Evolutionary conservation across 176 grass and related monocot species (phyloP).

Genomic region (Rhipidocladum racemiflorum): DNA sequence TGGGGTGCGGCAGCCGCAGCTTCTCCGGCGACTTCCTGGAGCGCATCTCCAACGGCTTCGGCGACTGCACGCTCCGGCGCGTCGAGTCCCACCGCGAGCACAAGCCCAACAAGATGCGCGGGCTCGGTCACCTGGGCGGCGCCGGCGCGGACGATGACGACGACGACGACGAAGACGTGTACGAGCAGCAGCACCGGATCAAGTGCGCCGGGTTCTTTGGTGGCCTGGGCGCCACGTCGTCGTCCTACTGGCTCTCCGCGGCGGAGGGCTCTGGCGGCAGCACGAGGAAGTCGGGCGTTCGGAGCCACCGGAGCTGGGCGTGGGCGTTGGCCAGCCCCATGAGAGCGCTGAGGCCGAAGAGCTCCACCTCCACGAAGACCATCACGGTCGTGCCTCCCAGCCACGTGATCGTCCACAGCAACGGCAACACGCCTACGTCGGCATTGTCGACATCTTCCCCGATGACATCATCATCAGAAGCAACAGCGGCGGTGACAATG

Average conservation of each 20-base stretch:
- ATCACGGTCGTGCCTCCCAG: constrained; percentile 35
- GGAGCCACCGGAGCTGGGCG: constrained; percentile 54
- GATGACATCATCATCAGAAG: constrained; percentile 1
- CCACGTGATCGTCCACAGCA: constrained; percentile 11
- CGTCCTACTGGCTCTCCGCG: constrained; percentile 66
- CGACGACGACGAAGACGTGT: constrained; percentile 27
- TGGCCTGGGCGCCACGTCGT: constrained; percentile 46
- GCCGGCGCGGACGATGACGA: constrained; percentile 21
- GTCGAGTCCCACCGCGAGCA: constrained; percentile 77
- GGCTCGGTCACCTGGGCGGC: background rate
- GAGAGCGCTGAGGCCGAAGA: constrained; percentile 58
- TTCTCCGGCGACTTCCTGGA: constrained; percentile 90
- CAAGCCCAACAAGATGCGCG: constrained; percentile 43
- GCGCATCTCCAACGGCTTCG: constrained; percentile 77
- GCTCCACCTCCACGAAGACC: constrained; percentile 52
- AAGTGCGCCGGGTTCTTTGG: constrained; percentile 70
- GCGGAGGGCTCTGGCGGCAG: constrained; percentile 28
- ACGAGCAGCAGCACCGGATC: constrained; percentile 46
- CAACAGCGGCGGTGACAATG: background rate
- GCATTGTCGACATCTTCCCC: constrained; percentile 36
- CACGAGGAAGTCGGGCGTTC: background rate
- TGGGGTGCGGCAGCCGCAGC: constrained; percentile 75
- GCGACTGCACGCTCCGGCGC: constrained; percentile 75
- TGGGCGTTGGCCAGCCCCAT: constrained; percentile 86
- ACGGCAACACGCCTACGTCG: constrained; percentile 27